Evolutionary conservation across 2,329 filamentous ascomycete genomes (phyloP), one percentile per base, ranked within the genome.

Genomic region (Akanthomyces muscarius): DNA sequence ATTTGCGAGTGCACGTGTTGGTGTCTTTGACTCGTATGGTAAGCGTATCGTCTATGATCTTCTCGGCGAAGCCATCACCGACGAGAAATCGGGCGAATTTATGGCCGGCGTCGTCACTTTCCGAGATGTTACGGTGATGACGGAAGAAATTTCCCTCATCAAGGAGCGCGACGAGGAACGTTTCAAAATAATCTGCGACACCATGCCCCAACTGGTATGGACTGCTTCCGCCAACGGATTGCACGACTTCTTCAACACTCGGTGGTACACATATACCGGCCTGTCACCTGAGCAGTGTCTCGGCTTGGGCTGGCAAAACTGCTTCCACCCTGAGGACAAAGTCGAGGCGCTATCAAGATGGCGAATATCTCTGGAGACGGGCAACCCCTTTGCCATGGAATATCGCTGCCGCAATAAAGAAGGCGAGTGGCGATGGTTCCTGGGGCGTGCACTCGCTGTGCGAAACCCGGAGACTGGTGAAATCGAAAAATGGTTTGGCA

Each of bases 181-280:
- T 55, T 93, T 94, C 72, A 86, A 87, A 69, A 79, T 88, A 7
- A 92, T 93, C 55, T 90, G 89, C 66, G 90, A 93, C 66, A 88
- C 83, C 23, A 87, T 89, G 82, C 86, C 86, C 2, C 86, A 88
- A 68, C 77, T 89, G 74, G 86, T 93, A 5, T 94, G 90, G 89
- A 92, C 89, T 0, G 85, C 89, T 0, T 86, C 76, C 0, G 81
- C 88, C 0, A 83, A 89, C 18, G 90, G 90, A 0, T 68, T 77
- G 30, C 81, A 86, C 67, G 89, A 93, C 68, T 93, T 91, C 75
- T 93, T 88, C 73, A 90, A 89, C 64, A 83, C 85, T 53, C 79
- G 87, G n/a, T 94, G 90, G 89, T 91, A 90, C 69, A 83, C 85
- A n/a, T 93, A 90, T 68, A 93, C 90, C 0, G 89, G 90, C 0